phyloP scores from a whole-genome alignment of 306 rosid genomes.

The Arachis hypogaea region DNA sequence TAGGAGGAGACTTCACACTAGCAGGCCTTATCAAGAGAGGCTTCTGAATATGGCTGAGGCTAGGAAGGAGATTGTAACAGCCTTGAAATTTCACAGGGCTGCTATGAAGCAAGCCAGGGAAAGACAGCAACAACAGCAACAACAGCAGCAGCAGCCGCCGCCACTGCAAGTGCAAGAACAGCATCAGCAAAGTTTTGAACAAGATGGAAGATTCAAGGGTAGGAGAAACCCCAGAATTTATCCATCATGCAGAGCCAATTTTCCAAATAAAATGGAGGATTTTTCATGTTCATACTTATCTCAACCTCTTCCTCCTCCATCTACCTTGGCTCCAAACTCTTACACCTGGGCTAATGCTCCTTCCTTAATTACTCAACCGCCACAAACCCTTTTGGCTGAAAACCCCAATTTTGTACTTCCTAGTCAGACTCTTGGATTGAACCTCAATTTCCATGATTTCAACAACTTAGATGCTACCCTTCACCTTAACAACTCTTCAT shows the following conservation, averaged over 20 bases:
- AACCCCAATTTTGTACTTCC: slow-evolving; percentile 70
- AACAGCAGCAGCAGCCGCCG: slow-evolving; percentile 39
- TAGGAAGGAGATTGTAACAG: slow-evolving; percentile 86
- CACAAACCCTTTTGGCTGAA: slow-evolving; percentile 49
- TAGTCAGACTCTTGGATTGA: slow-evolving; percentile 73
- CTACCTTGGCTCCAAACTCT: slow-evolving; percentile 40
- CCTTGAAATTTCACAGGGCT: slow-evolving; percentile 89
- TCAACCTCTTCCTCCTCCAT: slow-evolving; percentile 27
- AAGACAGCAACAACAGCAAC: slow-evolving; percentile 57
- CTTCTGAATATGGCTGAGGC: slow-evolving; percentile 93
- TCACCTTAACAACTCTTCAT: slow-evolving; percentile 48
- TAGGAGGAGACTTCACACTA: slow-evolving; percentile 77
- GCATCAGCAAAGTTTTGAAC: slow-evolving; percentile 50
- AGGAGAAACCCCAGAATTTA: slow-evolving; percentile 59
- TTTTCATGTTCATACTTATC: slow-evolving; percentile 44
- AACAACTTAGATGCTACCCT: slow-evolving; percentile 53
- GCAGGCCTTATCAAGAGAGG: slow-evolving; percentile 76
- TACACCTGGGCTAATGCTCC: slow-evolving; percentile 50
- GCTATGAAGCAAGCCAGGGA: slow-evolving; percentile 79
- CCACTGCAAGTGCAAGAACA: slow-evolving; percentile 37
- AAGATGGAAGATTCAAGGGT: slow-evolving; percentile 56
- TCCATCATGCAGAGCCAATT: slow-evolving; percentile 52
- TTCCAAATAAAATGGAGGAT: slow-evolving; percentile 44
- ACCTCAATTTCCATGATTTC: slow-evolving; percentile 81
- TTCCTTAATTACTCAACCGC: slow-evolving; percentile 38